Evolutionary conservation across 768 basidiomycete species (phyloP).

Genomic region (Auricularia auricula-judae): DNA sequence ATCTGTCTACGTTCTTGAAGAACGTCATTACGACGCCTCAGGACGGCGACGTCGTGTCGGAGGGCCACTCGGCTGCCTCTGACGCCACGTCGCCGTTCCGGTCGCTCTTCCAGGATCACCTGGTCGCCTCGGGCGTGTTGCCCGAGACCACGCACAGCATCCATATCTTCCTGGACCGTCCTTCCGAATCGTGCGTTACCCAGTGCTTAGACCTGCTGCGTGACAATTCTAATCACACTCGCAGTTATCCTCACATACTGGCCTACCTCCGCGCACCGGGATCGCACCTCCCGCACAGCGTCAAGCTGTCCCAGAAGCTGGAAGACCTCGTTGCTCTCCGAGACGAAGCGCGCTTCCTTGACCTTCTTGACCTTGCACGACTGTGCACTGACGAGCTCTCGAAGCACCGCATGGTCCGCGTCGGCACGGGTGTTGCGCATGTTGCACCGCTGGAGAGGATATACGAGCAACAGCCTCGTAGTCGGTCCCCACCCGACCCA

Average conservation of each 20-base stretch:
- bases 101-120: constrained; percentile 49
- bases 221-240: constrained; percentile 2
- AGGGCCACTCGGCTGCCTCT: neutral
- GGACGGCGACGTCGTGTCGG: constrained; percentile 6
- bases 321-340: constrained; percentile 65
- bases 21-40: constrained; percentile 2
- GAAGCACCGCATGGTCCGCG: constrained; percentile 21
- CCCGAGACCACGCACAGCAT: constrained; percentile 17
- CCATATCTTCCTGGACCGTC: constrained; percentile 70
- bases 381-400: constrained; percentile 62
- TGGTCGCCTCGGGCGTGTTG: constrained; percentile 44
- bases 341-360: constrained; percentile 71
- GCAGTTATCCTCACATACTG: constrained; percentile 61
- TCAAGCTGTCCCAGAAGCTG: constrained; percentile 27
- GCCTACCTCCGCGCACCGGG: constrained; percentile 55
- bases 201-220: neutral
- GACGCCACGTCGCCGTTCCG: constrained; percentile 21
- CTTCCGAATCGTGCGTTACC: constrained; percentile 61
- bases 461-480: neutral
- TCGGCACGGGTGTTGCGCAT: neutral
- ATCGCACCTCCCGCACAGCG: constrained; percentile 23
- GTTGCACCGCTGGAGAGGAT: neutral
- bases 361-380: constrained; percentile 48
- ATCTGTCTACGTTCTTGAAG: constrained; percentile 36
- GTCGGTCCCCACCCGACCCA: neutral